phyloP scores from a whole-genome alignment of 1,284 basidiomycete genomes.

The Cryptococcus jaspeensis region DNA sequence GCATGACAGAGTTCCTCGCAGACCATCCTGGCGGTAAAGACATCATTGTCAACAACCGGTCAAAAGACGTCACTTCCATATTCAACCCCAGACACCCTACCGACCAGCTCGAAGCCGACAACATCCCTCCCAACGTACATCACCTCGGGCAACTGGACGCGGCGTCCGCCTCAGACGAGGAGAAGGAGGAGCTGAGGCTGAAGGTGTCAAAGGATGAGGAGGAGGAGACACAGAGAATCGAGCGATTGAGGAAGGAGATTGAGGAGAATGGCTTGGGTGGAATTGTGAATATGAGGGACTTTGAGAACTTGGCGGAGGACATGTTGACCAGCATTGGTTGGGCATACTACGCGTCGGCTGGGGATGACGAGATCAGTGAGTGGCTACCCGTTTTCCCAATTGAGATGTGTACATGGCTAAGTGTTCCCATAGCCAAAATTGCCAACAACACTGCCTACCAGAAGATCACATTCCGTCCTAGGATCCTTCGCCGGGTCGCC shows the following conservation, averaged over 20 bases:
- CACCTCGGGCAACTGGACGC: slow-evolving; percentile 34
- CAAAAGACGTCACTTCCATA: slow-evolving; percentile 44
- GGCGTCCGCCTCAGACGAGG: slow-evolving; percentile 26
- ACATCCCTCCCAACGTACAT: slow-evolving; percentile 38
- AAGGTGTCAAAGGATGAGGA: slow-evolving; percentile 37
- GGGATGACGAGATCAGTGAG: slow-evolving; percentile 77
- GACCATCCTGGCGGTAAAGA: slow-evolving; percentile 49
- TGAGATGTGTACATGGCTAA: not conserved
- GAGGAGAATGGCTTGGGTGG: slow-evolving; percentile 41
- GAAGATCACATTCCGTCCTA: slow-evolving; percentile 76
- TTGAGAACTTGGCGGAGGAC: slow-evolving; percentile 55
- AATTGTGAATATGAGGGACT: slow-evolving; percentile 46
- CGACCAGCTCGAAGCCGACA: slow-evolving; percentile 41
- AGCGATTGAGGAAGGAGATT: slow-evolving; percentile 32
- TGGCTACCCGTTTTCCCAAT: slow-evolving; percentile 14
- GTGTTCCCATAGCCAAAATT: slow-evolving; percentile 35
- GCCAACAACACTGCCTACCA: slow-evolving; percentile 74
- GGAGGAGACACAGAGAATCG: slow-evolving; percentile 37
- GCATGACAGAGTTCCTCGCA: slow-evolving; percentile 44
- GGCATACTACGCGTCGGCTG: slow-evolving; percentile 77
- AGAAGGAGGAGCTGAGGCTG: slow-evolving; percentile 34
- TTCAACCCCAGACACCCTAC: slow-evolving; percentile 47
- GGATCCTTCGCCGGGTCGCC: slow-evolving; percentile 70
- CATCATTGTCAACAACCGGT: slow-evolving; percentile 39
- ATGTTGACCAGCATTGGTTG: slow-evolving; percentile 69